Conservation (phyloP, 176 grass and related monocot species). For the Oryza australiensis region DNA sequence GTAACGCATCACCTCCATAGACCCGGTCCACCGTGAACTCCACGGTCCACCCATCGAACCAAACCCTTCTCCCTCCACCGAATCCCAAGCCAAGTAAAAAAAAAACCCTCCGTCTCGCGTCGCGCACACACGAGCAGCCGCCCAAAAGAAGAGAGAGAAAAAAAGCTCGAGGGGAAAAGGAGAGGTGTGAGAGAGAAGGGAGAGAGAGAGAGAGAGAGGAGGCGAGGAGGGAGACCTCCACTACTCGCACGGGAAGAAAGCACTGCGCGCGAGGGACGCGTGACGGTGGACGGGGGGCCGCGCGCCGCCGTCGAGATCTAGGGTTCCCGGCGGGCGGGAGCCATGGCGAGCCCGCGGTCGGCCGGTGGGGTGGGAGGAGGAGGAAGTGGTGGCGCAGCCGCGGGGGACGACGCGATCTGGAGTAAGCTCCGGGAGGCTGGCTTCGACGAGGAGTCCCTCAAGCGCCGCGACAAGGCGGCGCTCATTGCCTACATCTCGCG, state of each 20-base stretch:
- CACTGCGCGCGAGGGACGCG: conserved; percentile 19
- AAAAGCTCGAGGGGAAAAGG: neutral
- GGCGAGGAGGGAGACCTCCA: conserved; percentile 45
- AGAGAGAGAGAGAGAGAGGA: neutral
- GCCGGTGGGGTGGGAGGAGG: conserved; percentile 2
- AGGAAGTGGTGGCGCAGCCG: neutral
- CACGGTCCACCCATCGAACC: conserved; percentile 9
- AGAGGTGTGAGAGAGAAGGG: neutral
- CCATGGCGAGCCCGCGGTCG: conserved; percentile 73
- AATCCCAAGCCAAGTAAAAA: conserved; percentile 28
- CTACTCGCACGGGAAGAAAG: conserved; percentile 47
- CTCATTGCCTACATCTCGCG: conserved; percentile 70
- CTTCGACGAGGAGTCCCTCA: conserved; percentile 83
- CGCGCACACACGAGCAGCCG: neutral
- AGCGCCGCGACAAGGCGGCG: conserved; percentile 68
- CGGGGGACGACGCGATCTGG: conserved; percentile 82
- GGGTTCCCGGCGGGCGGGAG: conserved; percentile 38
- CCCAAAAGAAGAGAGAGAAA: neutral
- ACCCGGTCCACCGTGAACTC: conserved; percentile 31
- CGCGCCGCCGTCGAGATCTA: conserved; percentile 47
- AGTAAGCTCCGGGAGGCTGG: conserved; percentile 71
- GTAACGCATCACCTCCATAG: neutral
- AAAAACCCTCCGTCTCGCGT: conserved; percentile 1
- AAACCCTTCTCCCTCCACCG: conserved; percentile 27
- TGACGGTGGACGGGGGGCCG: neutral